Evolutionary conservation across 768 basidiomycete genomes (phyloP).

Genomic region (Auriculariales sp.): DNA sequence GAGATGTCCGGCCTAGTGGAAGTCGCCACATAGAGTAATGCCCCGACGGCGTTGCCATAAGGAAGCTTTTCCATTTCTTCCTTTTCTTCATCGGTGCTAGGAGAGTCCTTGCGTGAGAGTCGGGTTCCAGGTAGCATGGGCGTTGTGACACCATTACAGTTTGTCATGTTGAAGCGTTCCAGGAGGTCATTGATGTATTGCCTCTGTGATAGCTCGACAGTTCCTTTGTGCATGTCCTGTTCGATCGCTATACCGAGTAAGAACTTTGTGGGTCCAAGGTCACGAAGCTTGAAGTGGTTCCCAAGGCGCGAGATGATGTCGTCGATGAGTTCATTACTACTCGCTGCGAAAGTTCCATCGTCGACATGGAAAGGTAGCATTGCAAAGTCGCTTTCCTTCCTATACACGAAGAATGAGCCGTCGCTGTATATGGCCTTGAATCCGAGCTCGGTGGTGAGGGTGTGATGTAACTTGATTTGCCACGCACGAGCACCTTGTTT

Average conservation of each 20-base stretch:
- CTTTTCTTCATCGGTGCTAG: neutral
- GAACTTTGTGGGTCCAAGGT: constrained; percentile 1
- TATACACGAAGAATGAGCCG: too few species aligned
- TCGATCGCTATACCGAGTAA: constrained; percentile 3
- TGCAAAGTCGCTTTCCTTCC: too few species aligned
- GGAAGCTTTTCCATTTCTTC: too few species aligned
- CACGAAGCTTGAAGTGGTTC: constrained; percentile 2
- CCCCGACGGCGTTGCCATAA: constrained; percentile 5
- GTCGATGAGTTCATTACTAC: too few species aligned
- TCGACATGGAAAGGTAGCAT: too few species aligned
- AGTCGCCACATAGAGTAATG: constrained; percentile 1
- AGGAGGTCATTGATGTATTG: constrained; percentile 1
- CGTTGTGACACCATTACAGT: neutral
- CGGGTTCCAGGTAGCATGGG: neutral
- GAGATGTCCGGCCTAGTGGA: constrained; percentile 3
- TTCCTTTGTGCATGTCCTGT: neutral
- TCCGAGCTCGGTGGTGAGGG: too few species aligned
- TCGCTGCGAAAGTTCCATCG: too few species aligned
- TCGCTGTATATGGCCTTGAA: too few species aligned
- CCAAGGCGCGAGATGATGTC: too few species aligned
- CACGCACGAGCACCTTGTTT: too few species aligned
- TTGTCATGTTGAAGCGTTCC: neutral
- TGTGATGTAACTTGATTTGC: too few species aligned
- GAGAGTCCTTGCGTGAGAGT: neutral
- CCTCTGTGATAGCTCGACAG: neutral